These are phyloP conservation scores for Melianthus villosus DNA, from an alignment of 441 rosid genomes.

Conservation along the genomic window DNA sequence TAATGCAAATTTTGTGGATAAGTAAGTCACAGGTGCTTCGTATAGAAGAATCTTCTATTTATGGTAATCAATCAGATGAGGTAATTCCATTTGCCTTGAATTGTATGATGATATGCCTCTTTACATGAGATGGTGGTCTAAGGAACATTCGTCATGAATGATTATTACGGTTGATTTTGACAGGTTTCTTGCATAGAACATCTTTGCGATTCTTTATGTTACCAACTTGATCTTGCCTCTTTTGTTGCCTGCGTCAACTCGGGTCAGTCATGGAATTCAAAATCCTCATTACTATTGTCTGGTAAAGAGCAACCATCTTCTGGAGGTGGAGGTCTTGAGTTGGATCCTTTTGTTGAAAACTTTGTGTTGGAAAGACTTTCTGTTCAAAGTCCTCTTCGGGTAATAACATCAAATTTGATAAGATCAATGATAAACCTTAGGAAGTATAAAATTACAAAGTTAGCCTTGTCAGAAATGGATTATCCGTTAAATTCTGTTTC, in stretches of 20 bases:
- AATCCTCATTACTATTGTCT: constrained; percentile 49
- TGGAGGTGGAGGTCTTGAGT: constrained; percentile 29
- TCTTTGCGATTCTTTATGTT: constrained; percentile 75
- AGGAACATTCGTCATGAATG: neutral
- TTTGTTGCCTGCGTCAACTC: constrained; percentile 81
- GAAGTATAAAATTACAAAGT: too few relatives aligned
- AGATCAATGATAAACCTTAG: neutral
- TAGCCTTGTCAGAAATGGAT: too few relatives aligned
- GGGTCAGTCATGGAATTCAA: constrained; percentile 68
- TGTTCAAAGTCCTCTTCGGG: constrained; percentile 88
- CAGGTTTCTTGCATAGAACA: constrained; percentile 82
- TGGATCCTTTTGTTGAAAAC: constrained; percentile 82
- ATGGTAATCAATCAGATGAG: constrained; percentile 56
- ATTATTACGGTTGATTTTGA: constrained; percentile 8
- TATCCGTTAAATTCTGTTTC: too few relatives aligned
- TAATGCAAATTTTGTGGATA: constrained; percentile 72
- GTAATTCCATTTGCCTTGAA: constrained; percentile 19
- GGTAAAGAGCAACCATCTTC: constrained; percentile 30
- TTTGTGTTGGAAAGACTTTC: constrained; percentile 92
- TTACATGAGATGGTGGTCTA: neutral
- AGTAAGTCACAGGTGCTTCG: constrained; percentile 49
- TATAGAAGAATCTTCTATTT: constrained; percentile 62
- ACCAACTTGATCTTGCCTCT: constrained; percentile 73
- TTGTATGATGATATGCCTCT: neutral
- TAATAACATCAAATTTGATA: constrained; percentile 18